These are phyloP conservation scores for Fusarium sp. DNA, from an alignment of 2,329 filamentous ascomycete species.

Conservation along the genomic window DNA sequence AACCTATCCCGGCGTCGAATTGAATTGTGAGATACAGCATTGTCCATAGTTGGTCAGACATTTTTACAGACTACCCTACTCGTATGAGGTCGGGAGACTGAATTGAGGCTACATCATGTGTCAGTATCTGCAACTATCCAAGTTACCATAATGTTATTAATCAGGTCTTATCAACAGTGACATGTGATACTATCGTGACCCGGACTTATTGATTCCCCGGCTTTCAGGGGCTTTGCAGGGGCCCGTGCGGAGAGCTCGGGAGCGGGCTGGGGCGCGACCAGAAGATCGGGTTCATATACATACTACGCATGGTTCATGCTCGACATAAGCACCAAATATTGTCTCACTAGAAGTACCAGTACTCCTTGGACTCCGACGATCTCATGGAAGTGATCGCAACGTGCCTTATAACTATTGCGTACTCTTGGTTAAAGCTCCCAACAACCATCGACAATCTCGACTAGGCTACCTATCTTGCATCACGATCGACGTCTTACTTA, in stretches of 20 bases:
- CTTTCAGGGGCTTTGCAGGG: slow-evolving; percentile 35
- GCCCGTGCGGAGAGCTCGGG: slow-evolving; percentile 39
- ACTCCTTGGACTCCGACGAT: slow-evolving; percentile 29
- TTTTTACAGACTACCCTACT: no score
- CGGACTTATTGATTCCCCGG: slow-evolving; percentile 39
- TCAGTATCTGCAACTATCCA: not conserved
- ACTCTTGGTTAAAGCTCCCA: slow-evolving; percentile 39
- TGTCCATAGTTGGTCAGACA: no score
- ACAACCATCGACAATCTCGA: slow-evolving; percentile 43
- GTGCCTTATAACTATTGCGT: slow-evolving; percentile 33
- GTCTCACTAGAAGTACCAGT: slow-evolving; percentile 16
- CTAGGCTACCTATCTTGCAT: slow-evolving; percentile 34
- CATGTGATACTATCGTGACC: slow-evolving; percentile 22
- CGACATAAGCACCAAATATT: not conserved
- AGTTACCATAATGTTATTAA: not conserved
- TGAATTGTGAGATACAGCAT: not conserved
- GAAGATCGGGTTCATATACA: slow-evolving; percentile 26
- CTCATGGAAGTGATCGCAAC: slow-evolving; percentile 38
- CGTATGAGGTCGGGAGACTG: not conserved
- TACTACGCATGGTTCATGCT: not conserved
- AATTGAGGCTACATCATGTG: not conserved
- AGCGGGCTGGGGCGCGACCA: slow-evolving; percentile 26
- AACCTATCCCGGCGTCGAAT: not conserved
- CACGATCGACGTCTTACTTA: slow-evolving; percentile 44
- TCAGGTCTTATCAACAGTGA: slow-evolving; percentile 18